Evolutionary conservation across 2,329 filamentous ascomycete genomes (phyloP), one percentile per base, ranked within the genome.

Genomic region (Exophiala mesophila): DNA sequence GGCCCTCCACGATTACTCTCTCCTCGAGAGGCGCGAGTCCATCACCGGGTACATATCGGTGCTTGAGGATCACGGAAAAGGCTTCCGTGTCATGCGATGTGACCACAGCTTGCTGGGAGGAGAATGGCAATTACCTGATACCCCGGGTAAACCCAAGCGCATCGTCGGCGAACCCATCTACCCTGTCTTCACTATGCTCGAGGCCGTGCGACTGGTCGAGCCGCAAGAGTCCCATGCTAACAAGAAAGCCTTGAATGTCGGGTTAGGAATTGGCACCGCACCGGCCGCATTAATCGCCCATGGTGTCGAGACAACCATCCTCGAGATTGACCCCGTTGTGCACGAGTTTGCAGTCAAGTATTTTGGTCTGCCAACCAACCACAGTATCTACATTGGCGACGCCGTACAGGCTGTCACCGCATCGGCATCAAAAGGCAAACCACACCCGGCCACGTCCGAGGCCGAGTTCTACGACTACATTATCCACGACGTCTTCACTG

Each of bases 401-500:
- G 92, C 92, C 0, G 79, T 88, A 2, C 66, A 69, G n/a, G 95
- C 76, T 58, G 75, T 82, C 5, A 55, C 68, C 8, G 9, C 59
- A 63, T 8, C 65, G 62, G 75, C 79, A 13, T 63, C 70, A 33
- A 58, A 65, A 39, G 59, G 73, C 35, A 68, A 69, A 41, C 6
- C 33, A 3, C 41, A 37, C 12, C 35, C 44, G 15, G 43, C 35
- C n/a, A 58, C 65, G 37, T 55, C 65, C 19, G 56, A 68, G 43
- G 61, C 65, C 5, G 62, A 57, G 33, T 55, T 45, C 19, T 98
- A 84, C 62, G 83, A 96, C 67, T 97, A 95, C 68, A 92, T 98
- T 58, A 55, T 98, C 40, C 92, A 98, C 63, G 92, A 98, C 55
- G 92, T 98, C 17, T 98, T 98, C 63, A 98, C 92, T 1, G 92